Evolutionary conservation across 2,329 filamentous ascomycete species (phyloP).

Genomic region (Pyrenophora seminiperda): DNA sequence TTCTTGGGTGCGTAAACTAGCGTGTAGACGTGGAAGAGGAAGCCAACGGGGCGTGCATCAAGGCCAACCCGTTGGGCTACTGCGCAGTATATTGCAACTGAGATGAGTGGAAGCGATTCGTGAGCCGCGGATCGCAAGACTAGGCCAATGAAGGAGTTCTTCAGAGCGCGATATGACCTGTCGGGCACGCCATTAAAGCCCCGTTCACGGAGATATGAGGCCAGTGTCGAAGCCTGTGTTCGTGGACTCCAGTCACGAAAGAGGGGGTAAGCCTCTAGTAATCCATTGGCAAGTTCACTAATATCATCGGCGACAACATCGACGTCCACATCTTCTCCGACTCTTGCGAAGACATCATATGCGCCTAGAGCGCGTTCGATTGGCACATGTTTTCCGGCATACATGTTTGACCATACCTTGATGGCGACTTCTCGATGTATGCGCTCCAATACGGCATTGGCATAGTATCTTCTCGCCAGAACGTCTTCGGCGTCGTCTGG

Average conservation of each 20-base stretch:
- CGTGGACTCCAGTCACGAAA: slow-evolving; percentile 66
- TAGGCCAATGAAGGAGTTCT: slow-evolving; percentile 87
- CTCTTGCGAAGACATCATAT: slow-evolving; percentile 88
- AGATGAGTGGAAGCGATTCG: slow-evolving; percentile 83
- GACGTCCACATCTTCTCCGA: slow-evolving; percentile 73
- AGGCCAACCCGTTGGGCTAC: slow-evolving; percentile 76
- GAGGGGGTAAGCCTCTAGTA: slow-evolving; percentile 59
- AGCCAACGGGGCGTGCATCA: slow-evolving; percentile 76
- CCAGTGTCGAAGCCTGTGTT: slow-evolving; percentile 69
- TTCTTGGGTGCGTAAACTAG: slow-evolving; percentile 69
- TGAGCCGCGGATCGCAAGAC: slow-evolving; percentile 74
- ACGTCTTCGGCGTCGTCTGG: slow-evolving; percentile 70
- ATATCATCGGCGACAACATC: slow-evolving; percentile 67
- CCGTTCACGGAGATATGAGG: slow-evolving; percentile 69
- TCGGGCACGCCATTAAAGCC: slow-evolving; percentile 73
- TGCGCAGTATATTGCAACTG: slow-evolving; percentile 82
- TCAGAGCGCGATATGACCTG: slow-evolving; percentile 77
- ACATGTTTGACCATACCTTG: slow-evolving; percentile 71
- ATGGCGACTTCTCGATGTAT: slow-evolving; percentile 83
- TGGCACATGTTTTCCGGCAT: slow-evolving; percentile 57
- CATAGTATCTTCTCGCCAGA: slow-evolving; percentile 78
- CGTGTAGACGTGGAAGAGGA: slow-evolving; percentile 84
- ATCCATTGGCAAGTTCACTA: slow-evolving; percentile 64
- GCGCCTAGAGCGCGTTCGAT: slow-evolving; percentile 78
- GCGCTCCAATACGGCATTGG: slow-evolving; percentile 73